Evolutionary conservation across 2,329 filamentous ascomycete genomes (phyloP).

Genomic region (Pleomassaria siparia): DNA sequence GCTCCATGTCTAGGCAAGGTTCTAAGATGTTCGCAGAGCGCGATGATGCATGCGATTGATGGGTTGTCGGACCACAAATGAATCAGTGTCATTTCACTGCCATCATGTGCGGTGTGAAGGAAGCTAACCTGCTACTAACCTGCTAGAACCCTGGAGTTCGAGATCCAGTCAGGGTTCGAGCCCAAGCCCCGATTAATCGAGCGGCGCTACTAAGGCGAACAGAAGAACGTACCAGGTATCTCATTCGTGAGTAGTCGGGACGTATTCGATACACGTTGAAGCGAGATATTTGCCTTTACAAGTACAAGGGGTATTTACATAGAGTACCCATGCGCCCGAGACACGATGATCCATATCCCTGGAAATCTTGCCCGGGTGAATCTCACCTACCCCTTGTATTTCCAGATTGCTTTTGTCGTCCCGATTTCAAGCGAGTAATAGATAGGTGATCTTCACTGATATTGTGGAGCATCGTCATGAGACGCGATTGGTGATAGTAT

Average conservation of each 20-base stretch:
- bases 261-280: too few relatives aligned
- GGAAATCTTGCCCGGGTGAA: neutral
- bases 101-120: neutral
- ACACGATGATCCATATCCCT: neutral
- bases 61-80: constrained; percentile 8
- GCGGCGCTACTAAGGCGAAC: too few relatives aligned
- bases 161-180: too few relatives aligned
- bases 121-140: too few relatives aligned
- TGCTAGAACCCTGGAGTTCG: too few relatives aligned
- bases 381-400: neutral
- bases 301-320: too few relatives aligned
- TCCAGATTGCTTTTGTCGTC: neutral
- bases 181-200: too few relatives aligned
- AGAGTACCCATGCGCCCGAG: too few relatives aligned
- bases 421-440: neutral
- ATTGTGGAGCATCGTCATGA: neutral
- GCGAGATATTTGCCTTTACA: too few relatives aligned
- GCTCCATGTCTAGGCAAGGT: neutral
- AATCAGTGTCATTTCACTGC: too few relatives aligned
- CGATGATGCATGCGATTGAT: constrained; percentile 8
- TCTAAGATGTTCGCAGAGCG: neutral
- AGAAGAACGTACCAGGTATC: too few relatives aligned
- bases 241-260: too few relatives aligned
- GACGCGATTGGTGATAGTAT: neutral
- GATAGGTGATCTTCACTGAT: neutral